Evolutionary conservation across 2,329 filamentous ascomycete genomes (phyloP).

Genomic region (Arthrocladium fulminans): DNA sequence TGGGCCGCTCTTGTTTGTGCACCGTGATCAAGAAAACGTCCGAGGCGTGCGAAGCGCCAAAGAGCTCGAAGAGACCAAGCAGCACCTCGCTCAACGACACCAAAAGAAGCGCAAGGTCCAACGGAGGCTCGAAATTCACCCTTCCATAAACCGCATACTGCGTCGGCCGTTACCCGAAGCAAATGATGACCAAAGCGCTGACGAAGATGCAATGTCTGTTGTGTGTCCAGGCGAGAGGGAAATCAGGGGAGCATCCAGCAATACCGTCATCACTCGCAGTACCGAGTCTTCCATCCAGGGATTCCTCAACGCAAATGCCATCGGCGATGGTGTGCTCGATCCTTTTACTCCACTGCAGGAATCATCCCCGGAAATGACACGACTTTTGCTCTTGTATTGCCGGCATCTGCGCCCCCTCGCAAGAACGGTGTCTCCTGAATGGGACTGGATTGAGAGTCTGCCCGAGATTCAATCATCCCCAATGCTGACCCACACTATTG

Average conservation of each 20-base stretch:
- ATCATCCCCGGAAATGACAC: background rate
- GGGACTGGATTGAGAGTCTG: constrained; percentile 16
- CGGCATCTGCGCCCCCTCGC: background rate
- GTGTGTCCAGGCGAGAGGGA: background rate
- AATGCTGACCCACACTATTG: constrained; percentile 14
- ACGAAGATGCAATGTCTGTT: background rate
- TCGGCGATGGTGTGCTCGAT: background rate
- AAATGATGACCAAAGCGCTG: background rate
- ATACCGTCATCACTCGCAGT: background rate
- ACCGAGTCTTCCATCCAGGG: background rate
- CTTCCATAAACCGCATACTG: background rate
- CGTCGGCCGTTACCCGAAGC: background rate
- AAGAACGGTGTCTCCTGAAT: background rate
- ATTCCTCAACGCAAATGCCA: background rate
- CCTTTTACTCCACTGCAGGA: background rate
- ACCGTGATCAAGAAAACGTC: background rate
- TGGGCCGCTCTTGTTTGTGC: background rate
- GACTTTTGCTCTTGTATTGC: background rate
- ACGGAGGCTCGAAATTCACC: background rate
- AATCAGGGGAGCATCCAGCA: background rate
- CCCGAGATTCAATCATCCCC: constrained; percentile 15
- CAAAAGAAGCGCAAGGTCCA: background rate
- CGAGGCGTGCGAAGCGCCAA: background rate
- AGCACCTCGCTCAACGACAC: background rate
- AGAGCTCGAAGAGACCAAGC: background rate